Percentiles rank a stretch among this genome's conserved stretches.
Conservation (phyloP, 2,329 filamentous ascomycete genomes). For the Tolypocladium ovalisporum region DNA sequence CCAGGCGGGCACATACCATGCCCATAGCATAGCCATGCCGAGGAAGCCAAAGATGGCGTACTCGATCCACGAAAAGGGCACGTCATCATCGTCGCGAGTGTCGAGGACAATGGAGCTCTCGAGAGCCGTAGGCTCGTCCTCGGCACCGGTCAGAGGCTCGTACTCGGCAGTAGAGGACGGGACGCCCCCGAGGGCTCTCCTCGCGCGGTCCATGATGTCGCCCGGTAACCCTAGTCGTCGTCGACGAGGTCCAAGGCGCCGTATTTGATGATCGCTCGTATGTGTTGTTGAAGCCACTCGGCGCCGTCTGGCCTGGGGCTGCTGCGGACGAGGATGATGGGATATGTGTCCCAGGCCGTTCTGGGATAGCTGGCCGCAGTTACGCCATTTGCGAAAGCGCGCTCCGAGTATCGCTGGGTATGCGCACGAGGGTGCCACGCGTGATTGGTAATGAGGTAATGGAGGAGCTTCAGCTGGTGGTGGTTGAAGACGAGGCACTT, state of each 20-base stretch:
- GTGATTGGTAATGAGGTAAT: neutral
- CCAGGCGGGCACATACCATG: constrained; percentile 54
- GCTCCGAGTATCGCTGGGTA: neutral
- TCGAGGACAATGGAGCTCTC: constrained; percentile 14
- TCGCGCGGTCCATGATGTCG: constrained; percentile 15
- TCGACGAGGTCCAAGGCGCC: neutral
- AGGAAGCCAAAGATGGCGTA: constrained; percentile 78
- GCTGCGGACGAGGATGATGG: neutral
- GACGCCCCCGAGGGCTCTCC: constrained; percentile 11
- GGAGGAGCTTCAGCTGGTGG: neutral
- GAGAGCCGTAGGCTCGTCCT: constrained; percentile 10
- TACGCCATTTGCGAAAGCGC: neutral
- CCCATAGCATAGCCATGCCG: constrained; percentile 93
- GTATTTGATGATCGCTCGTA: neutral
- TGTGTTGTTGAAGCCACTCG: neutral
- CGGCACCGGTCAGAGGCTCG: constrained; percentile 17
- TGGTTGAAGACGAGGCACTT: neutral
- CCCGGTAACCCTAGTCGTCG: neutral
- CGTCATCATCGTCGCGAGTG: constrained; percentile 18
- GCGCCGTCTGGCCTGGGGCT: neutral
- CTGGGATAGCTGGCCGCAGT: neutral
- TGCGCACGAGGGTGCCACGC: neutral
- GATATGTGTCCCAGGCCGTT: neutral
- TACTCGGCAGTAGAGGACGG: constrained; percentile 17
- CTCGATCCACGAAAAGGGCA: constrained; percentile 71